Base-by-base conservation (phyloP, 2,329 filamentous ascomycete genomes). In the Metarhizium rileyi region DNA sequence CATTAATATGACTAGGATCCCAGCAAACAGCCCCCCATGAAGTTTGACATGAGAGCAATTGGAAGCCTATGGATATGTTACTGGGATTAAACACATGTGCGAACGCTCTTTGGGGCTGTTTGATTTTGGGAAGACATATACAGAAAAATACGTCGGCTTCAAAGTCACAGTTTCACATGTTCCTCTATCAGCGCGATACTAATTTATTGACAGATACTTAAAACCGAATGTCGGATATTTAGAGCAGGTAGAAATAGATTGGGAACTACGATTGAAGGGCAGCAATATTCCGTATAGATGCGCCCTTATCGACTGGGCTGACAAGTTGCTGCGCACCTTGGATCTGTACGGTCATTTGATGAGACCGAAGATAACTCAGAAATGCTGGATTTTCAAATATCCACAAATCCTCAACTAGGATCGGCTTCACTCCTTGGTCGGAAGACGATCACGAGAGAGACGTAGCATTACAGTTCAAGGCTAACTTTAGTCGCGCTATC, bases 221-320 rank as follows among this genome's bases (percentile, higher is more conserved):
- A 83, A 80, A 59, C 86, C 87, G 1, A 81, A 82, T 2, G 76
- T 71, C 46, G 89, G 88, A 50, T 78, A 75, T 62, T 76, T 94
- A 50, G 89, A 95, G 66, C 87, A 91, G 58, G 80, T 93, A 47
- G 89, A 95, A 63, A 85, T 95, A 49, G 87, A 95, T 64, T 84
- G 85, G 62, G 70, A 78, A 47, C 86, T 87, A 23, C 80, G 79
- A 28, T 28, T 28, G 8, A 28, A 28, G 27, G 80, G 90, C 86
- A 51, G 73, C 78, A 22, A 20, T 23, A 42, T 42, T 70, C 73
- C 30, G 73, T 76, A 27, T 76, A 77, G 44, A 78, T 78, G 47
- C 80, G 85, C 25, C 72, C 94, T 52, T 80, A 75, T 56, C 18
- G 23, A 23, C 18, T 42, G 40, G 40, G 16, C 40, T 10, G 23